Evolutionary conservation across 148 eudicot species (phyloP), one percentile per base, ranked within the genome.

Genomic region (Dysphania ambrosioides): DNA sequence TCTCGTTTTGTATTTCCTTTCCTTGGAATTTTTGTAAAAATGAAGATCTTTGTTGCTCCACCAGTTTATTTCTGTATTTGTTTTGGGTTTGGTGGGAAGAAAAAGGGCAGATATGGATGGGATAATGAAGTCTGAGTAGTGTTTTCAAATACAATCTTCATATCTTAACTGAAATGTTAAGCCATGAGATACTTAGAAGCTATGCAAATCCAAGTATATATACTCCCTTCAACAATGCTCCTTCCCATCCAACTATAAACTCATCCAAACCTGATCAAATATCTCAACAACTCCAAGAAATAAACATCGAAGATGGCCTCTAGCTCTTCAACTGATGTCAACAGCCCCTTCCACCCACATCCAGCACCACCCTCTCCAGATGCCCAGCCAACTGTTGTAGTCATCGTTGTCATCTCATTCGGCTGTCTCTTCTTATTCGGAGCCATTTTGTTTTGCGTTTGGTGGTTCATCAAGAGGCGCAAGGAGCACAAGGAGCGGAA

Each of bases 71-170:
- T 2, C 51, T 44, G 12, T 4, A 8, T 18, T 15, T 8, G 5
- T 51, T 12, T 27, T 51, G 19, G 21, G 24, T 7, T 49, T 49
- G 34, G 72, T 35, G 8, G 21, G 63, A 41, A n/a, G 65, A 71
- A 35, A 27, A 5, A 30, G 1, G 62, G 55, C 38, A 59, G 32
- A 47, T 21, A 7, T 66, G 1, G 8, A 8, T n/a, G n/a, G 21
- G 38, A 16, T 58, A 18, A 63, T 16, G 31, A 24, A 44, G 61
- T 16, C 16, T 6, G 41, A 75, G 82, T 30, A 82, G 84, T 84
- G 87, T 79, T 75, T 79, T 81, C 40, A 26, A 80, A 67, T 80
- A 72, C 86, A 83, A 77, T 60, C 81, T 57, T 49, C 70, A 70
- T 61, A 66, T 35, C 86, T 79, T 83, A 65, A 78, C 81, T 77